Base-by-base conservation (phyloP, 2,329 filamentous ascomycete species). In the Diaporthe helianthi region DNA sequence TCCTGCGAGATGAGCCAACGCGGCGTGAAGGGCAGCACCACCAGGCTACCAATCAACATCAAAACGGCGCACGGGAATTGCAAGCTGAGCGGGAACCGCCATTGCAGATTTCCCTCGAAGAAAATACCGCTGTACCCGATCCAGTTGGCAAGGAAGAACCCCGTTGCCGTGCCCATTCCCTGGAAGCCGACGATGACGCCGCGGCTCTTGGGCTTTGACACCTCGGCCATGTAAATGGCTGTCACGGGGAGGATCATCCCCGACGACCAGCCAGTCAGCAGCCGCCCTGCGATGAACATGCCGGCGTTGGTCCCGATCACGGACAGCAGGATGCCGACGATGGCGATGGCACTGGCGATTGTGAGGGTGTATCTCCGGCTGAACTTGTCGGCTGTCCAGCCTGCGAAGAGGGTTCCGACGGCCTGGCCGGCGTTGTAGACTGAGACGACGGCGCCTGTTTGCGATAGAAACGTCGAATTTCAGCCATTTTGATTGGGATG, bases 61-160 rank as follows among this genome's bases (percentile, higher is more conserved):
- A 67, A 12, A 3, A 67, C 64, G 1, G 64, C 47, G 12, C 64
- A 67, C 6, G 64, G 64, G 2, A 75, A 73, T 68, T 81, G 78
- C 33, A 77, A 75, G 8, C 76, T 78, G 4, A 80, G 73, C 8
- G 77, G 78, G 12, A 80, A 75, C 0, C 78, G 73, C 79, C 79
- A 81, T 58, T 79, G 76, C 0, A 71, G 51, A 52, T 78, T 72
- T 0, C 76, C 76, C 10, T 69, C 24, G 1, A 75, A 76, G 65
- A 76, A 80, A 0, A 75, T 75, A 10, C 80, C 76, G 3, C 75
- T 77, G 67, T 80, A 82, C 3, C 80, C 81, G 53, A 83, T 77
- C 80, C 80, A 83, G 58, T 78, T 79, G 1, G 79, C 80, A 12
- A 74, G 64, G 69, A 80, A 78, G 60, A 78, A 82, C 5, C 81